phyloP scores from a whole-genome alignment of 2,329 filamentous ascomycete species.

The Raffaelea ambrosiae region DNA sequence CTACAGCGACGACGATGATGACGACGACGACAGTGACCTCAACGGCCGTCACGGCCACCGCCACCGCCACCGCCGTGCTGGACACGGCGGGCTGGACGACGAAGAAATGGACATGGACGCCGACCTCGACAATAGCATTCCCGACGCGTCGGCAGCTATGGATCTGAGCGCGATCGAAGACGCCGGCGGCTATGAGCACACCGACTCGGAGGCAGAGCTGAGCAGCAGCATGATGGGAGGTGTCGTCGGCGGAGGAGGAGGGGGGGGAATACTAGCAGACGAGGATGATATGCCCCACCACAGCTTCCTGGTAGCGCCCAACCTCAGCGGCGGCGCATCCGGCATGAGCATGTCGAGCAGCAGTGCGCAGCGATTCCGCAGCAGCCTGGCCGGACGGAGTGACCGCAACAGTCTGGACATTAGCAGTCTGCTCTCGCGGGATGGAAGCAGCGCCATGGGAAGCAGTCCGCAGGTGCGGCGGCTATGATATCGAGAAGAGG shows the following conservation, averaged over 20 bases:
- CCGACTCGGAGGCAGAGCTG: constrained; percentile 62
- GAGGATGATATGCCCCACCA: constrained; percentile 6
- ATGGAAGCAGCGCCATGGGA: constrained; percentile 48
- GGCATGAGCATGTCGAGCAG: neutral
- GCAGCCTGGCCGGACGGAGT: constrained; percentile 29
- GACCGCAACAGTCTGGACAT: constrained; percentile 47
- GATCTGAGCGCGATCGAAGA: constrained; percentile 20
- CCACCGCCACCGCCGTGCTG: constrained; percentile 6
- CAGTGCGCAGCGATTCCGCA: constrained; percentile 20
- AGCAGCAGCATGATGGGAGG: constrained; percentile 23
- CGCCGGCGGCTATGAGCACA: constrained; percentile 59
- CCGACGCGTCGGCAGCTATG: constrained; percentile 40
- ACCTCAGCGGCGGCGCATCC: constrained; percentile 1
- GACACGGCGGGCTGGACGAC: constrained; percentile 9
- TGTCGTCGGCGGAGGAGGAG: neutral
- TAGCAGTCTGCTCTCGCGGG: constrained; percentile 44
- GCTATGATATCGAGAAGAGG: neutral
- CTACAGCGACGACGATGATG: neutral
- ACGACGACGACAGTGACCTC: neutral
- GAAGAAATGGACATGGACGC: constrained; percentile 51
- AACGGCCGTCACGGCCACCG: constrained; percentile 11
- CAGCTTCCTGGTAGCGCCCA: constrained; percentile 8
- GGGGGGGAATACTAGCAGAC: constrained; percentile 18
- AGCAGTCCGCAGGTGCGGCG: constrained; percentile 44
- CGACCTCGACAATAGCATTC: constrained; percentile 65